These are phyloP conservation scores for Coriolopsis trogii DNA, from an alignment of 1,284 basidiomycete genomes.

Conservation along the genomic window DNA sequence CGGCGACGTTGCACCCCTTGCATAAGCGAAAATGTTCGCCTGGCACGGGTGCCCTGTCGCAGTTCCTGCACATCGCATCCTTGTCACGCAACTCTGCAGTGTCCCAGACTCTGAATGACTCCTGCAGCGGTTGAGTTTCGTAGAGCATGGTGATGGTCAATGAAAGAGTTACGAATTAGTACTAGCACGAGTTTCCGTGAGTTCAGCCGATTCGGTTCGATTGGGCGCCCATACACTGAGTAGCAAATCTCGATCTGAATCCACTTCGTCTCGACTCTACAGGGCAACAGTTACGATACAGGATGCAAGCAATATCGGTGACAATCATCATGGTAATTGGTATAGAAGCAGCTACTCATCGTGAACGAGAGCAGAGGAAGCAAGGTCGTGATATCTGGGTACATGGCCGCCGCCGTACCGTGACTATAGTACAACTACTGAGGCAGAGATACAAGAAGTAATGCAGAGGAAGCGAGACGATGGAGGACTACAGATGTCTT, in stretches of 20 bases:
- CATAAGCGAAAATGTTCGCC: conserved; percentile 5
- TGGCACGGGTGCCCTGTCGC: conserved; percentile 1
- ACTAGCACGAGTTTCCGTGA: not conserved
- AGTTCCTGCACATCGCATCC: conserved; percentile 2
- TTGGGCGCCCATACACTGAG: no score
- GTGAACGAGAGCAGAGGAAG: not conserved
- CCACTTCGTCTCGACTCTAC: no score
- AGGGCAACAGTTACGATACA: no score
- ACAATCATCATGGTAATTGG: not conserved
- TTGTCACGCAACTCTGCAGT: conserved; percentile 5
- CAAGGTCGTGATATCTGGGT: not conserved
- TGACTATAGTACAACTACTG: not conserved
- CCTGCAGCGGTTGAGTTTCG: conserved; percentile 4
- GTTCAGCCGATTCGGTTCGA: no score
- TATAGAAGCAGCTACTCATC: not conserved
- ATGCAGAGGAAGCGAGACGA: not conserved
- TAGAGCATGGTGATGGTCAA: not conserved
- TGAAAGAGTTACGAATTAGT: not conserved
- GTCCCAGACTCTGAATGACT: not conserved
- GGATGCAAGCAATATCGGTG: not conserved
- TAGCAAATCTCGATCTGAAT: no score
- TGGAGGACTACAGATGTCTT: not conserved
- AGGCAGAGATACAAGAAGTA: not conserved
- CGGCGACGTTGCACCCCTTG: conserved; percentile 3
- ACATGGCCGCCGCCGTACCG: no score